Conservation (phyloP, 2,329 filamentous ascomycete species). For the Monilinia laxa region DNA sequence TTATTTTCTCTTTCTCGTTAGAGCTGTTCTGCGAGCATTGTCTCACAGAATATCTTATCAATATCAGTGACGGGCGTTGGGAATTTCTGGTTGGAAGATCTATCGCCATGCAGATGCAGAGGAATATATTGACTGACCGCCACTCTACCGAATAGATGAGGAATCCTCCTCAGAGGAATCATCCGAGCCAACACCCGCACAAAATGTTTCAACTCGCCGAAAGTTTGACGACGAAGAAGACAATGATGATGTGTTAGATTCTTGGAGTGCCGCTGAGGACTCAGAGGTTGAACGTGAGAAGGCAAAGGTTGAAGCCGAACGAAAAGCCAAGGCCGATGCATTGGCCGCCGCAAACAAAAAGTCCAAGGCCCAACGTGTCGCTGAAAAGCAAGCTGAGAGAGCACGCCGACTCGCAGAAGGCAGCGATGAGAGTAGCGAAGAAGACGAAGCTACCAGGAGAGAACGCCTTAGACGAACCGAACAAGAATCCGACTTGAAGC, state of each 20-base stretch:
- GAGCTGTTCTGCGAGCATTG: not conserved
- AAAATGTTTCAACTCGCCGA: constrained; percentile 41
- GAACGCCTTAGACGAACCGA: constrained; percentile 76
- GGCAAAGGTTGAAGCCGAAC: constrained; percentile 79
- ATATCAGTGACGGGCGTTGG: constrained; percentile 14
- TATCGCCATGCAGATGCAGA: constrained; percentile 22
- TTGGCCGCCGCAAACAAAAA: constrained; percentile 90
- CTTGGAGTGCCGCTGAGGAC: constrained; percentile 96
- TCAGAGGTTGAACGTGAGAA: constrained; percentile 97
- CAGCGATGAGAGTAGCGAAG: constrained; percentile 58
- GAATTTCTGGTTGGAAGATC: constrained; percentile 29
- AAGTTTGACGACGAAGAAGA: constrained; percentile 93
- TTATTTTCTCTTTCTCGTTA: constrained; percentile 19
- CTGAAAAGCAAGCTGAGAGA: constrained; percentile 68
- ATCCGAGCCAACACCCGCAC: constrained; percentile 52
- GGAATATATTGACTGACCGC: constrained; percentile 36
- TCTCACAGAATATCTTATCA: constrained; percentile 2
- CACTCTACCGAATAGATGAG: constrained; percentile 40
- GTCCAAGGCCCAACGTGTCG: constrained; percentile 80
- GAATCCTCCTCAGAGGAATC: constrained; percentile 34
- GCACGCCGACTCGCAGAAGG: constrained; percentile 54
- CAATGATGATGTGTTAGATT: constrained; percentile 77
- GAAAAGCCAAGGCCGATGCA: constrained; percentile 85
- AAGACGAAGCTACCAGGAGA: constrained; percentile 70
- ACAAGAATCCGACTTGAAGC: constrained; percentile 82